Conservation (phyloP, 345 rosid genomes). For the Eucalyptus tenuipes region DNA sequence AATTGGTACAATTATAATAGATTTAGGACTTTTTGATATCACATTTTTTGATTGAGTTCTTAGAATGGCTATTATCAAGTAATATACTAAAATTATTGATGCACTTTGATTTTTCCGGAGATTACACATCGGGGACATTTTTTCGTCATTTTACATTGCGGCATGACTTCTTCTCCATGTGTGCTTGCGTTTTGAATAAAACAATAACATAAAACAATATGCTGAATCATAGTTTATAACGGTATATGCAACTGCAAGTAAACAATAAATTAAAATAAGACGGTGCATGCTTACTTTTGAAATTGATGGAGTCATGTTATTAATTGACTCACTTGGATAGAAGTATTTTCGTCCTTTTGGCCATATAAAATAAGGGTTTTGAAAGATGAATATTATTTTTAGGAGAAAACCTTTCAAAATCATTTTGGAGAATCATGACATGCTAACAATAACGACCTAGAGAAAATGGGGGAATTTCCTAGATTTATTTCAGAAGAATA, state of each 20-base stretch:
- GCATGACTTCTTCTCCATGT: neutral
- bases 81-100: neutral
- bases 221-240: neutral
- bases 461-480: neutral
- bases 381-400: neutral
- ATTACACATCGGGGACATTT: neutral
- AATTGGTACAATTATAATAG: too few species aligned
- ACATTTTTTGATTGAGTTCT: neutral
- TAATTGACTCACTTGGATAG: neutral
- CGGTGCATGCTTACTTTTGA: neutral
- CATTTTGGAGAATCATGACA: neutral
- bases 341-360: neutral
- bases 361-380: neutral
- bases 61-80: neutral
- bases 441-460: neutral
- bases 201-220: neutral
- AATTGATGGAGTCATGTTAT: neutral
- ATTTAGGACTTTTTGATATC: rapidly evolving
- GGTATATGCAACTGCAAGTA: neutral
- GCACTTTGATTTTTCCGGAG: neutral
- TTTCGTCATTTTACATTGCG: neutral
- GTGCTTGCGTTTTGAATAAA: neutral
- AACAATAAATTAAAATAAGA: neutral
- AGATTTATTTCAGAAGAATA: neutral
- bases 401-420: neutral